Conservation (phyloP, 352 stramenopile species). For the Pythium rishiriense region DNA sequence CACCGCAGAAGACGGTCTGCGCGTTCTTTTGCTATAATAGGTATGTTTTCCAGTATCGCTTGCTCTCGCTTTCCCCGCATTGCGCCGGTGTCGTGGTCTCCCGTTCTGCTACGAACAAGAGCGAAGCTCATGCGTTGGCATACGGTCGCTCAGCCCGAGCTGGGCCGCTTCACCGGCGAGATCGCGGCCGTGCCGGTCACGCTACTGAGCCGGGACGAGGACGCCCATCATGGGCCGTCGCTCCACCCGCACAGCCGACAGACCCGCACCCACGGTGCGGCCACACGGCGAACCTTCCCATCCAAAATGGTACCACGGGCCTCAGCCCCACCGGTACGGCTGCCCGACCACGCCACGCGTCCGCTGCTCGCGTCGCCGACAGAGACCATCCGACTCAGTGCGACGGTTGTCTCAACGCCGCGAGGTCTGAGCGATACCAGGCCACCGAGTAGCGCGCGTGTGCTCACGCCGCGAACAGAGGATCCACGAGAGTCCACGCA, state of each 20-base stretch:
- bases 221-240: slow-evolving; percentile 10
- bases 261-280: neutral
- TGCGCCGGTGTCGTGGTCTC: neutral
- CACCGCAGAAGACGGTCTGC: neutral
- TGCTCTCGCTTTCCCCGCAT: too few relatives aligned
- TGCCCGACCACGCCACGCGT: neutral
- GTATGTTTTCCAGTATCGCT: too few relatives aligned
- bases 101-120: neutral
- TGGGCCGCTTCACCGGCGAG: slow-evolving; percentile 17
- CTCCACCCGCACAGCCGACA: neutral
- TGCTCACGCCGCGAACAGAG: neutral
- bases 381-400: slow-evolving; percentile 17
- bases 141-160: neutral
- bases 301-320: neutral
- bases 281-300: neutral
- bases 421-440: neutral
- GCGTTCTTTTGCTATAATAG: neutral
- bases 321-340: neutral
- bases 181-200: slow-evolving; percentile 24
- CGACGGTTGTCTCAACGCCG: slow-evolving; percentile 6
- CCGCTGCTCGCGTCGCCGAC: neutral
- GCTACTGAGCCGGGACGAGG: slow-evolving; percentile 25
- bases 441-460: neutral
- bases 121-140: slow-evolving; percentile 26
- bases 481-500: neutral